Conservation (phyloP, 257 asterid genomes). For the Solanum gracilifrons region DNA sequence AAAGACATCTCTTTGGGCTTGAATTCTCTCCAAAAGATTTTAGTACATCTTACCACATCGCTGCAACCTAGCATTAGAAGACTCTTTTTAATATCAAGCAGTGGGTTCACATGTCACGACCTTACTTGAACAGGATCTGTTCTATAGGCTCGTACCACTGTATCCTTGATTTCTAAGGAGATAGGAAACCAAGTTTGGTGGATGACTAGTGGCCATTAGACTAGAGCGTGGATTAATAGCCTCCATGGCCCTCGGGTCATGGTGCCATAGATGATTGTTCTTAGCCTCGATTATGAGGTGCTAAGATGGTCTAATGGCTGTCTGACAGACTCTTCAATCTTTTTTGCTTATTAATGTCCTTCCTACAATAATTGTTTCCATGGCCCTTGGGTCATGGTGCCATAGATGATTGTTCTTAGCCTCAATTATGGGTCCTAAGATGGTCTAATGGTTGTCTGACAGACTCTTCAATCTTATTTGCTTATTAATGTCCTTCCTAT, state of each 20-base stretch:
- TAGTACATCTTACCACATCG: not conserved
- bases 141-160: not conserved
- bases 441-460: no score
- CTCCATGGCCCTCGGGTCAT: not conserved
- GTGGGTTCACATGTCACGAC: not conserved
- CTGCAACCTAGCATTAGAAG: not conserved
- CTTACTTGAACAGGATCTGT: not conserved
- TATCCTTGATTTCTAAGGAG: not conserved
- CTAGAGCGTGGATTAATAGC: not conserved
- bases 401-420: no score
- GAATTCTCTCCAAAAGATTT: no score
- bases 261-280: not conserved
- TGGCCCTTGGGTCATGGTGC: no score
- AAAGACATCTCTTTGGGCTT: no score
- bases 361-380: no score
- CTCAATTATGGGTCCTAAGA: no score
- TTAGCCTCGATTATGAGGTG: fast-evolving
- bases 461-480: no score
- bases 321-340: not conserved
- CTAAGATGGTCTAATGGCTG: not conserved
- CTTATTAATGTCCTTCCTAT: no score
- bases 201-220: not conserved
- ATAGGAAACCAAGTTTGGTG: not conserved
- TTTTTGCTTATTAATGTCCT: no score
- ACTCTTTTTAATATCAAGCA: not conserved